Conservation (phyloP, 176 grass and related monocot genomes). For the Urochloa ruziziensis region DNA sequence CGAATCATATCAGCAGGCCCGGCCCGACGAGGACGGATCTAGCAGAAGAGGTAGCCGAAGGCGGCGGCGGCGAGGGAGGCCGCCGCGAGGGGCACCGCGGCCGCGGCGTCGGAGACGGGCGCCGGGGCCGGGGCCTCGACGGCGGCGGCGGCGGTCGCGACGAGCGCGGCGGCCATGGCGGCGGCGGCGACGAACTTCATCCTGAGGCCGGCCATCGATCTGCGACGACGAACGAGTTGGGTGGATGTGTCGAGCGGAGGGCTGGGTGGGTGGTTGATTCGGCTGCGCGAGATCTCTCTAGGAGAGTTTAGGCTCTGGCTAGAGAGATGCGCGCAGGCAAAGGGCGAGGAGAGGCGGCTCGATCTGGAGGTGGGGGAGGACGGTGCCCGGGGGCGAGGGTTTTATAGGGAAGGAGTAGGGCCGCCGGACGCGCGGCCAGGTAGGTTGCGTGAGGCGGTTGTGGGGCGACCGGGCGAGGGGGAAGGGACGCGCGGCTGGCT, state of each 20-base stretch:
- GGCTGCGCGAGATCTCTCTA: conserved; percentile 36
- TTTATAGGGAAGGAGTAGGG: neutral
- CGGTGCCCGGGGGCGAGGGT: neutral
- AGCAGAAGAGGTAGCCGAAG: conserved; percentile 61
- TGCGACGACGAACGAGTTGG: neutral
- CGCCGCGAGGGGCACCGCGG: conserved; percentile 39
- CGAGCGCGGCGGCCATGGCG: conserved; percentile 46
- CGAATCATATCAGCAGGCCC: neutral
- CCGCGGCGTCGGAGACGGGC: conserved; percentile 33
- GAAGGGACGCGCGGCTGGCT: neutral
- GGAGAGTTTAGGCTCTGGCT: neutral
- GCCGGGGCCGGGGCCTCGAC: conserved; percentile 45
- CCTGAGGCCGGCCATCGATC: conserved; percentile 53
- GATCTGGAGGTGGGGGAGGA: neutral
- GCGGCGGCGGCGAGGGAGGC: conserved; percentile 47
- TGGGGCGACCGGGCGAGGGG: neutral
- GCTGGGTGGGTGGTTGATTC: neutral
- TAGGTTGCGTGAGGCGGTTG: conserved; percentile 18
- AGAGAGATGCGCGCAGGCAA: conserved; percentile 30
- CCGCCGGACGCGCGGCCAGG: neutral
- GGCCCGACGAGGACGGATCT: neutral
- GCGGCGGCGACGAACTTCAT: conserved; percentile 48
- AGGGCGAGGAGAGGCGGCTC: neutral
- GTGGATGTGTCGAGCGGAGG: neutral
- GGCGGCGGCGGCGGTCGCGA: conserved; percentile 33